A percentile compares a stretch with the other conserved stretches of the same genome.
phyloP scores from a whole-genome alignment of 2,329 filamentous ascomycete species.

The Chaetomiaceae sp. region DNA sequence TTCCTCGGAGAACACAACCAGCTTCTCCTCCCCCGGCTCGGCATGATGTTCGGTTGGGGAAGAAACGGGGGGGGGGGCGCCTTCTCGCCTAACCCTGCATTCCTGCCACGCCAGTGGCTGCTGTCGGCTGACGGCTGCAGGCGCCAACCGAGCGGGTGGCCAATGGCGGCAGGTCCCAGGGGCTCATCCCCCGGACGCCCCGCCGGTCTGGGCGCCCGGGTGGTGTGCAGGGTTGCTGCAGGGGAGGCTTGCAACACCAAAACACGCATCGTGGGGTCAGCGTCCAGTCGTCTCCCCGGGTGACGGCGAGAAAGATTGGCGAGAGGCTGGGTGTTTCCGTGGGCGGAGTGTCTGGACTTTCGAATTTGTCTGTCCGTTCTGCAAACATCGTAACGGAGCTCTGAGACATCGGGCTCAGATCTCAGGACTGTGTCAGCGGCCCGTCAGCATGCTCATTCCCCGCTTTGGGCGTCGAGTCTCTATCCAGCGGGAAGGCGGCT shows the following conservation, averaged over 20 bases:
- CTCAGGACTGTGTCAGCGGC: no score
- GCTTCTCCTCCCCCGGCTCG: no score
- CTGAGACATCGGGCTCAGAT: background rate
- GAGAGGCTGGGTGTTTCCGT: background rate
- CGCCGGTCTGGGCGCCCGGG: background rate
- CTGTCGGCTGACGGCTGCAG: conserved; percentile 1
- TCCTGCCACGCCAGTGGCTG: background rate
- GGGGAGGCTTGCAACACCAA: background rate
- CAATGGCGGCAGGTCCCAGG: conserved; percentile 3
- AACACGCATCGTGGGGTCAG: background rate
- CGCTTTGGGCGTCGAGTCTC: background rate
- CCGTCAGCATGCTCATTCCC: no score
- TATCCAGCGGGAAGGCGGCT: no score
- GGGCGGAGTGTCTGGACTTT: background rate
- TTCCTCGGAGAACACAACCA: no score
- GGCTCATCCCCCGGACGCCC: conserved; percentile 1
- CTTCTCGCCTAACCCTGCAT: background rate
- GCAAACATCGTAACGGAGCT: background rate
- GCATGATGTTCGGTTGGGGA: background rate
- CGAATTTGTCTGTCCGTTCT: background rate
- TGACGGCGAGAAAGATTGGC: background rate
- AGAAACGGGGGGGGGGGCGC: no score
- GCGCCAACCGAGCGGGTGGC: conserved; percentile 6
- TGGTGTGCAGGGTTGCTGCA: background rate
- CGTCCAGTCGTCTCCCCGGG: no score